Evolutionary conservation across 345 rosid genomes (phyloP).

Genomic region (Odontarrhena argentea): DNA sequence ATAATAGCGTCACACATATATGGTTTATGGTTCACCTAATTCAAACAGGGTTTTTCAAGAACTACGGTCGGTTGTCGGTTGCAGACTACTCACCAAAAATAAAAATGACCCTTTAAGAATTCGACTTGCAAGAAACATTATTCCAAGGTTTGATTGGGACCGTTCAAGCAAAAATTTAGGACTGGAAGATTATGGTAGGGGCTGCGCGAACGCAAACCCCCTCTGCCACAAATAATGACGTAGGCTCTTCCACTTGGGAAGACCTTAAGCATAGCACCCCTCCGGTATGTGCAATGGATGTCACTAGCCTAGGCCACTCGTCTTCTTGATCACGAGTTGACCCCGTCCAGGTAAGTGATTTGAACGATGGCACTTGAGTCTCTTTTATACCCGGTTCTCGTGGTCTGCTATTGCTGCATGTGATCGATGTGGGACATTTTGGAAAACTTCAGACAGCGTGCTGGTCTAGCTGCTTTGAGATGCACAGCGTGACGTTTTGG

Average conservation of each 20-base stretch:
- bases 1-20: too few relatives aligned
- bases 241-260: constrained; percentile 48
- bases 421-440: neutral
- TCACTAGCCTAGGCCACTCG: constrained; percentile 30
- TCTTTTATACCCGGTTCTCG: neutral
- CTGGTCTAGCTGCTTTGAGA: neutral
- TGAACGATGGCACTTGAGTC: neutral
- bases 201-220: constrained; percentile 56
- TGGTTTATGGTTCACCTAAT: too few relatives aligned
- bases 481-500: neutral
- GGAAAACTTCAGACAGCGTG: neutral
- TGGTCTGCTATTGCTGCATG: neutral
- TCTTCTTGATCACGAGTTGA: constrained; percentile 14
- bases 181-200: constrained; percentile 13
- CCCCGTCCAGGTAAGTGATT: constrained; percentile 34
- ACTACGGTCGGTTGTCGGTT: too few relatives aligned
- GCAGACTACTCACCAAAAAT: too few relatives aligned
- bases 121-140: too few relatives aligned
- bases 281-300: constrained; percentile 28
- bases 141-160: too few relatives aligned
- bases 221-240: constrained; percentile 48
- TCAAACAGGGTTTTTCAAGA: too few relatives aligned
- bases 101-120: too few relatives aligned
- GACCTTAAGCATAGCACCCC: constrained; percentile 30
- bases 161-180: too few relatives aligned